phyloP scores from a whole-genome alignment of 2,329 filamentous ascomycete species.

The Nemania sp. region DNA sequence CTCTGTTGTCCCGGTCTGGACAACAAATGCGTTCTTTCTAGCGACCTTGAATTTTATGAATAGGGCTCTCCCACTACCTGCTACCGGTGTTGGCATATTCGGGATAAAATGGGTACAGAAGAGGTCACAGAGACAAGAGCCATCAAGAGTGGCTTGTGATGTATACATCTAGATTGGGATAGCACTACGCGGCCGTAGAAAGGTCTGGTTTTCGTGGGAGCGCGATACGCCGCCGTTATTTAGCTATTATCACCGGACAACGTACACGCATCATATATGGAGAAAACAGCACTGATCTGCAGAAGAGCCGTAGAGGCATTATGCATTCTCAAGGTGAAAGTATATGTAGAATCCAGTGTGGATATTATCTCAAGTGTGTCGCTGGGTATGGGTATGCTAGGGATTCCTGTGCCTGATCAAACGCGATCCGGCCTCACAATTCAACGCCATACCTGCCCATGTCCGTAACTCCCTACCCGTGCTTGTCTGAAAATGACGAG shows the following conservation, averaged over 20 bases:
- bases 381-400: slow-evolving; percentile 8
- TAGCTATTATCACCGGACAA: background rate
- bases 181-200: background rate
- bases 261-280: background rate
- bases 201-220: background rate
- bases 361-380: background rate
- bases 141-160: background rate
- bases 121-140: background rate
- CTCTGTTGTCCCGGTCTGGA: background rate
- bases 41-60: background rate
- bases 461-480: background rate
- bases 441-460: background rate
- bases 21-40: background rate
- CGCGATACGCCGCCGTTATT: background rate
- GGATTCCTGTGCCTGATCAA: background rate
- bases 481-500: background rate
- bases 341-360: background rate
- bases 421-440: background rate
- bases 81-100: background rate
- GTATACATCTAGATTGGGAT: background rate
- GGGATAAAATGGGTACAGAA: background rate
- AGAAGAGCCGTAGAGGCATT: background rate
- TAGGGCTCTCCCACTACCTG: background rate
- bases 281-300: background rate
- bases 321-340: background rate